Base-by-base conservation (phyloP, 129 eudicot genomes). In the Artemisia argyi region DNA sequence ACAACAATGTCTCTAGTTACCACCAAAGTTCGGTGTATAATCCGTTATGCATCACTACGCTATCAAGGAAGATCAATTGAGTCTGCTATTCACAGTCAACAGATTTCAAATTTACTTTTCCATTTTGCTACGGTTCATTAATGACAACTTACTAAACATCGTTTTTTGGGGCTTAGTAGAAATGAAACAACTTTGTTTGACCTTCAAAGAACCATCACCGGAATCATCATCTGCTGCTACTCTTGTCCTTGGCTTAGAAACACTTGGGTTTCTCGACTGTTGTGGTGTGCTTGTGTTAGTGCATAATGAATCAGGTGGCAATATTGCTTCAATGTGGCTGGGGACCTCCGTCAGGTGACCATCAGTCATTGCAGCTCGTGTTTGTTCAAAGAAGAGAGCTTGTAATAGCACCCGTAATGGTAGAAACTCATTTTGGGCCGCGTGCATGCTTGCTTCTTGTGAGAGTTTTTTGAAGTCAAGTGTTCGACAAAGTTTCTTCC, bases 341-440 rank as follows among this genome's bases (percentile, higher is more conserved):
- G 98, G 96, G 48, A 92, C 67, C 46, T 70, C 79, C 10, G 80
- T 67, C 57, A 81, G 57, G 48, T 86, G 86, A 20, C 83, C 95
- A 67, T 83, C 81, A 1, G 87, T 65, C 84, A 74, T 79, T 46
- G 96, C 84, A 46, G 90, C 85, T 69, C 96, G 85, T 26, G 96
- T 84, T 78, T 93, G 96, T 85, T 89, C 96, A 49, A 76, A 87
- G 87, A 93, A 89, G 28, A 93, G 89, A 53, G 89, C 95, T 76
- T 93, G 98, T 4, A 93, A 96, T 16, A 93, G 85, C 0, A 93
- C 96, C 8, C 98, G 82, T 44, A 93, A 76, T 3, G 98, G 98
- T 42, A 93, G 87, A 46, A 78, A 19, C 85, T 93, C 98, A 66
- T 93, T 93, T 68, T 89, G 96, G 13, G 96, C 98, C 53, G 98